Evolutionary conservation across 2,329 filamentous ascomycete genomes (phyloP), one percentile per base, ranked within the genome.

Genomic region (Epichloe typhina): DNA sequence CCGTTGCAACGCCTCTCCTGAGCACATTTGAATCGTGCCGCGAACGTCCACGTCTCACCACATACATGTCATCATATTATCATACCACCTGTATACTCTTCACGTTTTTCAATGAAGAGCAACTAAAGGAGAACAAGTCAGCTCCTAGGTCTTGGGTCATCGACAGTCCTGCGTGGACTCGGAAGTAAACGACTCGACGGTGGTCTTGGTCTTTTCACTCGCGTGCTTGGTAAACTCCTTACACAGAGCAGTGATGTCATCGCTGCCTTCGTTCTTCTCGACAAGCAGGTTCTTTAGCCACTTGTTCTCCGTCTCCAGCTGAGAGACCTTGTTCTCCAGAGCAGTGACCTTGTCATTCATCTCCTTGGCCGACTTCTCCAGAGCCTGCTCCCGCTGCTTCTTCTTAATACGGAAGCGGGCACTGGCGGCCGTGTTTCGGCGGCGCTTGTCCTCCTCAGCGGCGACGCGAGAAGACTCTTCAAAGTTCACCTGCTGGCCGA

Each of bases 371-470:
- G 81, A 84, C 61, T 81, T 82, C 67, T 91, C 87, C 49, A 94
- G 80, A 8, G 86, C 84, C 67, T 90, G 86, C 72, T 95, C 88
- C 47, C 88, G 84, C 70, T 93, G 87, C 80, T 95, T 95, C 83
- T 95, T 95, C 81, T 95, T 95, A 64, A 93, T 82, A 53, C 88
- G 84, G 76, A 95, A 95, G 47, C 88, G 84, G 17, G 88, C 88
- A 57, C 84, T 89, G 50, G 88, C 88, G 35, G 88, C 88, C 2
- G 89, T 94, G 70, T 95, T 95, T 56, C 88, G 82, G 53, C 88
- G 82, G 47, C 88, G 84, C 72, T 94, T 94, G 66, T 95, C 88
- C 68, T 95, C 88, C 66, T 95, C 88, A 21, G 88, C 88, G 12
- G 84, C 84, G 5, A 82, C 58, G 39, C 86, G 83, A 12, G 84